A percentile compares a stretch with the other conserved stretches of the same genome.
These are phyloP conservation scores for Olyra latifolia DNA, from an alignment of 176 grass and related monocot genomes.

Conservation along the genomic window DNA sequence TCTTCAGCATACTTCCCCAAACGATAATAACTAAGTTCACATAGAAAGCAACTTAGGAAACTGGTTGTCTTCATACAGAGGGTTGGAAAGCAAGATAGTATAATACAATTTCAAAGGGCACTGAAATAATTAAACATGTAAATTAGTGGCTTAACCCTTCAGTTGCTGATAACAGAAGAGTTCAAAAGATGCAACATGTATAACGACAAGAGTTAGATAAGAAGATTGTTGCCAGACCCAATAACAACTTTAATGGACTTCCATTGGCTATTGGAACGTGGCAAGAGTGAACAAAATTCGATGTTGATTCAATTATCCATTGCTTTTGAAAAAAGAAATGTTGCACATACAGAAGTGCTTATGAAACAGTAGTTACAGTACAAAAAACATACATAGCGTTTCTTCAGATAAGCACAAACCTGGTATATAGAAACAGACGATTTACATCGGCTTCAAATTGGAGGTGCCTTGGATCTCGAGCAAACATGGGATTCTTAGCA, in stretches of 20 bases:
- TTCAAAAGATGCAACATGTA: neutral
- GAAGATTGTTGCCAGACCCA: neutral
- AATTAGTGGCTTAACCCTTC: neutral
- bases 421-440: slow-evolving; percentile 86
- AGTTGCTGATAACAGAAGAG: neutral
- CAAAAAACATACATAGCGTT: too few relatives aligned
- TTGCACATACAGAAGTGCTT: neutral
- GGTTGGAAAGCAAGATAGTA: slow-evolving; percentile 16
- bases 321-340: neutral
- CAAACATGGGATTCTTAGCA: slow-evolving; percentile 62
- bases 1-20: slow-evolving; percentile 73
- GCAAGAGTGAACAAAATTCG: neutral
- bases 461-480: slow-evolving; percentile 82
- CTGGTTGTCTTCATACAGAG: neutral
- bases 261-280: neutral
- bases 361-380: neutral
- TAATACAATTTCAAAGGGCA: neutral
- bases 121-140: neutral
- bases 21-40: slow-evolving; percentile 69
- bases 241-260: neutral
- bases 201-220: neutral
- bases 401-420: slow-evolving; percentile 45
- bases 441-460: slow-evolving; percentile 88
- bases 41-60: slow-evolving; percentile 13
- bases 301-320: neutral